These are phyloP conservation scores for Sporisorium exsertum DNA, from an alignment of 1,284 basidiomycete genomes.

Conservation along the genomic window DNA sequence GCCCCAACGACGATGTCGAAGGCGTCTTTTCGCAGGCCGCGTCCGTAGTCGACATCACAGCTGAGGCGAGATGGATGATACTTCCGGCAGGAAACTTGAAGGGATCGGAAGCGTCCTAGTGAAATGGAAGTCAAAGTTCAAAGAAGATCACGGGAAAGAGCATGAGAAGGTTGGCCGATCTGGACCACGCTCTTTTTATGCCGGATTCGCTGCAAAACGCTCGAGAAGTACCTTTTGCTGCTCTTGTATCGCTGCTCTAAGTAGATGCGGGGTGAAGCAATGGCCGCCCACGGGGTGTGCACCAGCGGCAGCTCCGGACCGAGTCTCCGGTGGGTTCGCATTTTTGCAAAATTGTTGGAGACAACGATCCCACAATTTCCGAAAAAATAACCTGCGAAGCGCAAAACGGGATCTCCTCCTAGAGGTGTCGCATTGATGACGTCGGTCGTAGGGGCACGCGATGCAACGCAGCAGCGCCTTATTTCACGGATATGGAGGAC, in stretches of 20 bases:
- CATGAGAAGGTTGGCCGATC: neutral
- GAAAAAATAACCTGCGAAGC: neutral
- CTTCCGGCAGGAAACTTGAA: neutral
- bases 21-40: constrained; percentile 47
- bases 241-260: neutral
- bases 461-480: neutral
- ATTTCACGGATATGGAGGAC: no score
- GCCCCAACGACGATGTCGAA: constrained; percentile 22
- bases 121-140: neutral
- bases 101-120: neutral
- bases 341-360: neutral
- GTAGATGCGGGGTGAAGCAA: neutral
- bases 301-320: constrained; percentile 19
- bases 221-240: neutral
- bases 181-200: neutral
- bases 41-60: constrained; percentile 25
- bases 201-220: neutral
- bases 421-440: constrained; percentile 9
- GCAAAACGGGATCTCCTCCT: neutral
- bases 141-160: neutral
- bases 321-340: constrained; percentile 5
- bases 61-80: neutral
- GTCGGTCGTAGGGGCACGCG: neutral
- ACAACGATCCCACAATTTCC: neutral
- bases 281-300: constrained; percentile 3